Evolutionary conservation across 192 early-diverging fungal genomes (phyloP), one percentile per base, ranked within the genome.

Genomic region (Backusella mclennaniae): DNA sequence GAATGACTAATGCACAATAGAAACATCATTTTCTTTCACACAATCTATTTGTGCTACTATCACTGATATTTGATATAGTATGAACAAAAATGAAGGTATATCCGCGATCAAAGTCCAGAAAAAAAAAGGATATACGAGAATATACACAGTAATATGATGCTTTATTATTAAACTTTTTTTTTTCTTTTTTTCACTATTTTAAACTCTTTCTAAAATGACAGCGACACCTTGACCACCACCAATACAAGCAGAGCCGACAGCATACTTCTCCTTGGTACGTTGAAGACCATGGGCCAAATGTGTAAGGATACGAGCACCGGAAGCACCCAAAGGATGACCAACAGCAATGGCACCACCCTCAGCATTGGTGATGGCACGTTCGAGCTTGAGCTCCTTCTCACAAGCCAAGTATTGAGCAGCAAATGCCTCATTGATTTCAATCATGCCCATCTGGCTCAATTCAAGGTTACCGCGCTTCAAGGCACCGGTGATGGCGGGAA

Each of bases 401-500:
- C 95, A 95, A 19, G 96, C 91, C 66, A 98, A 82, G 79, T 93
- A 93, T 82, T 98, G 96, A 19, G 92, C 92, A 53, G 95, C 95
- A 85, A 99, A 99, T n/a, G 98, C 98, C 87, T 99, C 98, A 84
- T 99, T 99, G 83, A 99, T 93, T 84, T 99, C 98, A 70, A 97
- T 84, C 17, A 97, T 79, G 70, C 92, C 92, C 90, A 99, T 97
- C 79, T 98, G 93, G 66, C 88, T 89, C 63, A 98, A 79, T 15
- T 82, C 74, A 68, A 97, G 83, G 19, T 90, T 90, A 53, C 96
- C 93, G 79, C 90, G 89, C 76, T 91, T 92, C 74, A 99, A 89
- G 14, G 93, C 96, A 12, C 88, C 92, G 33, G 89, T 87, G 75
- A 98, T 97, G 73, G 98, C 96, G 15, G 92, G 91, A 56, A 95